A percentile compares a stretch with the other conserved stretches of the same genome.
These are phyloP conservation scores for Phyllosticta citriasiana DNA, from an alignment of 2,329 filamentous ascomycete genomes.

Conservation along the genomic window DNA sequence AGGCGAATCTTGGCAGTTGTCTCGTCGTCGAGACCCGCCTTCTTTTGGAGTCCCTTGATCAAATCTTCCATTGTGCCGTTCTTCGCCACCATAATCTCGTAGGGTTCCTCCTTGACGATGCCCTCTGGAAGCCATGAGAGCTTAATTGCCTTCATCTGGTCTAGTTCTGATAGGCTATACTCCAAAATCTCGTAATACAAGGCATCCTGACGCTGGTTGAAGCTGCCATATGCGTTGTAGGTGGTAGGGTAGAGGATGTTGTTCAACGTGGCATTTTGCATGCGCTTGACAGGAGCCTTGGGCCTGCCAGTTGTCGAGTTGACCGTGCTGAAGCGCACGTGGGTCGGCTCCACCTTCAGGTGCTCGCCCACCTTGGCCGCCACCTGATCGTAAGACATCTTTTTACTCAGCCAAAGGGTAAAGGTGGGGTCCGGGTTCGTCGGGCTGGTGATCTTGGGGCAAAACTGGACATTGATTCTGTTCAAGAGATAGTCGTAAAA, in stretches of 20 bases:
- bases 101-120: slow-evolving; percentile 78
- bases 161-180: slow-evolving; percentile 84
- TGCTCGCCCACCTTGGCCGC: slow-evolving; percentile 72
- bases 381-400: slow-evolving; percentile 82
- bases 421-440: slow-evolving; percentile 54
- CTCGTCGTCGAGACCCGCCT: slow-evolving; percentile 69
- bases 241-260: slow-evolving; percentile 64
- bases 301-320: slow-evolving; percentile 67
- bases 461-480: slow-evolving; percentile 69
- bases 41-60: slow-evolving; percentile 65
- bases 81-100: slow-evolving; percentile 80
- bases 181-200: slow-evolving; percentile 91
- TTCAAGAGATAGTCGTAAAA: slow-evolving; percentile 94
- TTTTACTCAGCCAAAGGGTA: slow-evolving; percentile 68
- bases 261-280: slow-evolving; percentile 57
- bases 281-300: slow-evolving; percentile 68
- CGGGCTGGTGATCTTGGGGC: slow-evolving; percentile 49
- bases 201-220: slow-evolving; percentile 61
- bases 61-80: slow-evolving; percentile 73
- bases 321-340: slow-evolving; percentile 85
- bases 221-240: slow-evolving; percentile 59
- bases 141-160: slow-evolving; percentile 82
- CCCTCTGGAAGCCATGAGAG: slow-evolving; percentile 81
- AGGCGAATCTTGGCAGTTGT: slow-evolving; percentile 63
- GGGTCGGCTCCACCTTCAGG: slow-evolving; percentile 68